A percentile compares a stretch with the other conserved stretches of the same genome.
Conservation (phyloP, 2,329 filamentous ascomycete species). For the Cucurbitaria berberidis region DNA sequence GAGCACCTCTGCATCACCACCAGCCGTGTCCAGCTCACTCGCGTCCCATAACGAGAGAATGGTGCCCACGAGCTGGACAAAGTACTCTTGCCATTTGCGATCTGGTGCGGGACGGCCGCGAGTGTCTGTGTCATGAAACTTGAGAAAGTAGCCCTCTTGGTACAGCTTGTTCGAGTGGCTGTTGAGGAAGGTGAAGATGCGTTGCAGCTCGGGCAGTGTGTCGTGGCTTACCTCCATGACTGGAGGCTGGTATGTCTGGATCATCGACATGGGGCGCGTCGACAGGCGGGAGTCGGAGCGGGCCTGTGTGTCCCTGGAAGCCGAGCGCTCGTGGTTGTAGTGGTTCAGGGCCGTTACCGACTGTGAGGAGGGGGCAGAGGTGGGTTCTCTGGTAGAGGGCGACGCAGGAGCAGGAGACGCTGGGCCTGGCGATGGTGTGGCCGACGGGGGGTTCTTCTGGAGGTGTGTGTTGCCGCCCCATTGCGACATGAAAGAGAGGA, state of each 20-base stretch:
- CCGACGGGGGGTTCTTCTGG: conserved; percentile 30
- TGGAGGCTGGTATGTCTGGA: conserved; percentile 83
- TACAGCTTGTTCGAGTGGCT: conserved; percentile 96
- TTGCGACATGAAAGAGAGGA: conserved; percentile 87
- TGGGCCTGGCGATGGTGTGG: conserved; percentile 37
- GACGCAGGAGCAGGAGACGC: conserved; percentile 43
- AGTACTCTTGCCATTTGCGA: conserved; percentile 93
- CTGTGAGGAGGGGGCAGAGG: conserved; percentile 28
- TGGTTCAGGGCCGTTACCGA: conserved; percentile 41
- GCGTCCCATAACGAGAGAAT: conserved; percentile 96
- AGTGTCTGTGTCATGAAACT: conserved; percentile 91
- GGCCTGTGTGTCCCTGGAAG: conserved; percentile 46
- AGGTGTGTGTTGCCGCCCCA: conserved; percentile 61
- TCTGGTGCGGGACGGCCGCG: conserved; percentile 89
- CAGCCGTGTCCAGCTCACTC: conserved; percentile 84
- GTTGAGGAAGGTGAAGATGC: conserved; percentile 92
- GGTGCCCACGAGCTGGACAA: conserved; percentile 93
- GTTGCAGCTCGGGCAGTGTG: conserved; percentile 89
- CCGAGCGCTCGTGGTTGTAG: conserved; percentile 31
- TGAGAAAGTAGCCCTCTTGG: conserved; percentile 96
- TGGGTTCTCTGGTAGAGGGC: conserved; percentile 34
- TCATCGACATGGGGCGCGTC: conserved; percentile 82
- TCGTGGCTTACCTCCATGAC: conserved; percentile 85
- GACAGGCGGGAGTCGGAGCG: conserved; percentile 57
- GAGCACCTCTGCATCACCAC: conserved; percentile 81